A percentile compares a stretch with the other conserved stretches of the same genome.
phyloP scores from a whole-genome alignment of 225 moss, liverwort and hornwort species.

The Asterella californica region DNA sequence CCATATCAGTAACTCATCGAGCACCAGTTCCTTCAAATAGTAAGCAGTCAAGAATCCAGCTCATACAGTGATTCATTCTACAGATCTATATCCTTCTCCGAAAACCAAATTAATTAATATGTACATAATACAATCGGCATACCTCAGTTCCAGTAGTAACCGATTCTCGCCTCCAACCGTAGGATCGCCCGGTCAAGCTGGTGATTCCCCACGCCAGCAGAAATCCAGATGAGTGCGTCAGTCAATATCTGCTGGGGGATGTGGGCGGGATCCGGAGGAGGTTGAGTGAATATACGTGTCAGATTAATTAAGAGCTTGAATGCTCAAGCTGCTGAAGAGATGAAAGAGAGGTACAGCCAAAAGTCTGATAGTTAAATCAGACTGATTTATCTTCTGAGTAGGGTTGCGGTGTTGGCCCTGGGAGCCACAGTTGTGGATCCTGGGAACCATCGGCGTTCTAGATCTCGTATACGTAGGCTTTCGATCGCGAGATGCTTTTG shows the following conservation, averaged over 20 bases:
- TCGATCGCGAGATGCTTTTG: too few species aligned
- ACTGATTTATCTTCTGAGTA: not conserved
- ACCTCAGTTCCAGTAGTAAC: not conserved
- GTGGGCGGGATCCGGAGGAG: not conserved
- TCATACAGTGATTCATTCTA: too few species aligned
- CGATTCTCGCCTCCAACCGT: conserved; percentile 5
- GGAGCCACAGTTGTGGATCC: not conserved
- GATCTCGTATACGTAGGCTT: too few species aligned
- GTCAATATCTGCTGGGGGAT: not conserved
- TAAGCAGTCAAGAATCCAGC: not conserved
- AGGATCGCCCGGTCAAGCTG: not conserved
- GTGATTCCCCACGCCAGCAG: not conserved
- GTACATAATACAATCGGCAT: not conserved
- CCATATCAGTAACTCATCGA: not conserved
- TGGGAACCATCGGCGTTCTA: not conserved
- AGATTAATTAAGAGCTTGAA: not conserved
- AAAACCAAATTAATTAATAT: not conserved
- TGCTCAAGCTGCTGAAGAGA: conserved; percentile 1
- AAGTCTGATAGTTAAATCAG: not conserved
- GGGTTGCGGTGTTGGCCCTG: not conserved
- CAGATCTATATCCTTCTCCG: not conserved
- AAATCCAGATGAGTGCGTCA: not conserved
- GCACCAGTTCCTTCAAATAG: not conserved
- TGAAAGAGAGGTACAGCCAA: conserved; percentile 2
- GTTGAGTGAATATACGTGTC: not conserved